These are phyloP conservation scores for Coniella lustricola DNA, from an alignment of 2,329 filamentous ascomycete genomes.

Conservation along the genomic window DNA sequence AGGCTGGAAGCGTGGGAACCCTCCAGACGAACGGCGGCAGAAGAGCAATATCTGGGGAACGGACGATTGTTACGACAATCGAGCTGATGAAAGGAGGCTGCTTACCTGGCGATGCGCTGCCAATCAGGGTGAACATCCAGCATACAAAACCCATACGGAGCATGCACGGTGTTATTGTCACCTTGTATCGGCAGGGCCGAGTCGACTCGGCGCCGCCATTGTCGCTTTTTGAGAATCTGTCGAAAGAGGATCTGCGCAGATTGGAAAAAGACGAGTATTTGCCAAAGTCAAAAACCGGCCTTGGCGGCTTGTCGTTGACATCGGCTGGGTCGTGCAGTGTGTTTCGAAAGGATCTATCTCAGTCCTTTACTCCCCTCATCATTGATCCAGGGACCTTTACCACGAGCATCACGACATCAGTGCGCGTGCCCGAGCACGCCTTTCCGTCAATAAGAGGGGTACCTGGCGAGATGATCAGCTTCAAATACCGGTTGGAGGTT, in stretches of 20 bases:
- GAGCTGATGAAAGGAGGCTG: constrained; percentile 78
- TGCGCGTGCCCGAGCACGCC: constrained; percentile 80
- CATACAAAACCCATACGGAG: constrained; percentile 89
- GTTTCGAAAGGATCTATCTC: constrained; percentile 92
- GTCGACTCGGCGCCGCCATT: constrained; percentile 68
- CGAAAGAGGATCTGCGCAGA: constrained; percentile 59
- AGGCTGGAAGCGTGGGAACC: constrained; percentile 40
- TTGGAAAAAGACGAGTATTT: constrained; percentile 77
- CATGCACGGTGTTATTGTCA: constrained; percentile 86
- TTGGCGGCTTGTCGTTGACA: constrained; percentile 79
- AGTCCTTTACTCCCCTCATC: constrained; percentile 81
- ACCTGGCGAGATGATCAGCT: constrained; percentile 88
- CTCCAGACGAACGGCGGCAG: constrained; percentile 30
- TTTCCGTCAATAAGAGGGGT: constrained; percentile 90
- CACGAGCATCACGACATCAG: constrained; percentile 71
- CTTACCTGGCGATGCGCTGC: constrained; percentile 75
- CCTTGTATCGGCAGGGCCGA: constrained; percentile 81
- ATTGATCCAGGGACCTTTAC: constrained; percentile 75
- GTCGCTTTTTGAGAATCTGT: constrained; percentile 43
- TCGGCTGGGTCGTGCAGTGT: constrained; percentile 81
- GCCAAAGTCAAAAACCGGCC: constrained; percentile 77
- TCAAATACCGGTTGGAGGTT: constrained; percentile 89
- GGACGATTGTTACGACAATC: constrained; percentile 79
- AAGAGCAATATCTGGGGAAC: constrained; percentile 49
- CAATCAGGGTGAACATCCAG: constrained; percentile 72